Base-by-base conservation (phyloP, 768 basidiomycete genomes). In the Tylopilus balloui region DNA sequence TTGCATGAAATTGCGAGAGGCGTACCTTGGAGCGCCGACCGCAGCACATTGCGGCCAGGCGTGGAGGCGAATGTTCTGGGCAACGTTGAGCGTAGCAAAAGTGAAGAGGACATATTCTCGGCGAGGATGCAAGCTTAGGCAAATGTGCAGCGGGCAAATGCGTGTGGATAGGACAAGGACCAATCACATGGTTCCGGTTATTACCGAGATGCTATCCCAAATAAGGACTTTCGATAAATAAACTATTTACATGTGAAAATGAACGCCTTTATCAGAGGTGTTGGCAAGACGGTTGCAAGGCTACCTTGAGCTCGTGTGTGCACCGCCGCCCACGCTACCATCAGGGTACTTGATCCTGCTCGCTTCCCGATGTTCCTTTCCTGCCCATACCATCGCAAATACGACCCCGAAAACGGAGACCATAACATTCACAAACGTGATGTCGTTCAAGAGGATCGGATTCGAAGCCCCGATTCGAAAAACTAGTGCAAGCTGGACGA, bases 1-100 rank as follows among this genome's bases (percentile, higher is more conserved):
- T 12, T 32, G 24, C 14, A 27, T 14, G 47, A 21, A 9, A 20
- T 19, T 32, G 25, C 19, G 34, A 44, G 46, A 29, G 10, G 8
- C 48, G 24, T 39, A 78, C 79, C 71, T 69, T 76, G 74, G 13
- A 72, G 49, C 32, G 69, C 65, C 17, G 75, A 69, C 20, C 70
- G 65, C 23, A 73, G 55, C 8, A 69, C 67, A 45, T 72, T 65
- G 51, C 76, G 75, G 23, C 69, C 71, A 19, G 69, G 37, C 6
- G 65, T 53, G 23, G 65, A 57, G 37, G 71, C 60, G 38, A 79
- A 63, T 13, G 74, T 70, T 50, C 68, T 74, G 43, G 74, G 70
- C 19, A 80, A 55, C 6, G 75, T 70, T 25, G 78, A 76, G 49
- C 76, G 78, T 41, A 80, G 67, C 40, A 78, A 59, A 56, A 75